Conservation (phyloP, 2,329 filamentous ascomycete species). For the Lithohypha guttulata region DNA sequence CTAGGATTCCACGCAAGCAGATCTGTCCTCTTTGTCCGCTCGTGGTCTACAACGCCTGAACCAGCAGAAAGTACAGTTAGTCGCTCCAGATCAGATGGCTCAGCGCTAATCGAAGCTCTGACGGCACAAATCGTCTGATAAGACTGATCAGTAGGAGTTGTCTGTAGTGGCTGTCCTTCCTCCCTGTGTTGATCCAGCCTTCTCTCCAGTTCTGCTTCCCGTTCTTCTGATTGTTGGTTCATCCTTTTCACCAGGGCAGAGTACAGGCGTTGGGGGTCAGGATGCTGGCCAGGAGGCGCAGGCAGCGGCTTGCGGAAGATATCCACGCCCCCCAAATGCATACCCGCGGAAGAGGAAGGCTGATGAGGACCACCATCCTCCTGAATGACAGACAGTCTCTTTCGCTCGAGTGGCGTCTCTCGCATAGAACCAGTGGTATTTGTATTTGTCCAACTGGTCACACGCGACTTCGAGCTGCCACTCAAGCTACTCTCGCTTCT, state of each 20-base stretch:
- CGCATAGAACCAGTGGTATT: slow-evolving; percentile 30
- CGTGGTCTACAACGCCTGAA: too few species aligned
- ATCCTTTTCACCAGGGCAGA: slow-evolving; percentile 35
- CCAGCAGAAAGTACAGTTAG: too few species aligned
- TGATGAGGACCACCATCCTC: slow-evolving; percentile 29
- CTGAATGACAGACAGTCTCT: slow-evolving; percentile 34
- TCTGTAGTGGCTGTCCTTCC: slow-evolving; percentile 8
- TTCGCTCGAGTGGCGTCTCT: slow-evolving; percentile 26
- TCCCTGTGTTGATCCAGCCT: slow-evolving; percentile 12
- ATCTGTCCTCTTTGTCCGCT: too few species aligned
- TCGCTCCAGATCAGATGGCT: background rate
- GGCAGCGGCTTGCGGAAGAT: slow-evolving; percentile 24
- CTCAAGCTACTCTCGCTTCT: slow-evolving; percentile 18
- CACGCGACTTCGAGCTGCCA: slow-evolving; percentile 28
- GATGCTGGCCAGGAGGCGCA: slow-evolving; percentile 17
- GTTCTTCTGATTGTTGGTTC: slow-evolving; percentile 23
- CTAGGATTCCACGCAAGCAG: slow-evolving; percentile 14
- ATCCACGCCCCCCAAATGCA: slow-evolving; percentile 23
- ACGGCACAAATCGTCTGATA: slow-evolving; percentile 12
- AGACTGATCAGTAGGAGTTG: slow-evolving; percentile 14
- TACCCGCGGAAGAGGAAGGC: slow-evolving; percentile 22
- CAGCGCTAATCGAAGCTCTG: slow-evolving; percentile 10
- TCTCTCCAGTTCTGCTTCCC: slow-evolving; percentile 14
- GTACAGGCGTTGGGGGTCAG: slow-evolving; percentile 33
- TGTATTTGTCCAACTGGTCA: slow-evolving; percentile 41